Base-by-base conservation (phyloP, 2,329 filamentous ascomycete genomes). In the Lasiodiplodia theobromae region DNA sequence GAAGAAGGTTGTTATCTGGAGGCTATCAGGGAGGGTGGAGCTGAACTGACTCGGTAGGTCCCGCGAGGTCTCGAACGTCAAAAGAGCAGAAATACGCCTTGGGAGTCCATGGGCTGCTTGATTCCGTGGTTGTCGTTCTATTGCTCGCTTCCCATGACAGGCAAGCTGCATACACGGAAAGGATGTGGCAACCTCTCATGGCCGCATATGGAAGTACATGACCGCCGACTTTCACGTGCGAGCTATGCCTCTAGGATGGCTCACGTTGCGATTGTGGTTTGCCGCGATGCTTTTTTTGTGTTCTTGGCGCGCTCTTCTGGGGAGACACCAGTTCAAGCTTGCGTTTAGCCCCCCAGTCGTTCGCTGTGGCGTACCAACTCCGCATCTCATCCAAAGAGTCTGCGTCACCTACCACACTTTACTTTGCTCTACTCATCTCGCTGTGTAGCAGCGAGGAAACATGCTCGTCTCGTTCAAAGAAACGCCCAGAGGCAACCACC, bases 1-100 rank as follows among this genome's bases (percentile, higher is more conserved):
- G 60, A 12, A n/a, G 38, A 38, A 8, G 47, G 21, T 47, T 38
- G 60, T 64, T 52, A 64, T 49, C 58, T 49, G 6, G 57, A 49
- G 25, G 16, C 34, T 58, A 11, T 40, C 56, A 60, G 21, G 56
- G 58, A 12, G 21, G 40, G 4, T 21, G 25, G 16, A 25, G 11
- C 21, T 51, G 40, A 23, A 51, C 23, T 63, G 58, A 63, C 58
- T 63, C 58, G 44, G 57, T 21, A 12, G 18, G 23, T 11, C 54
- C 38, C 16, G 37, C n/a, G 54, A 40, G n/a, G 37, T 16, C 37
- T 62, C 28, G 21, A 10, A 18, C 28, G 25, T 3, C n/a, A 21
- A 6, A 60, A 60, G 37, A 57, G 54, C 34, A 21, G 54, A 16
- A 37, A 31, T n/a, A 54, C 52, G 11, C 31, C 31, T 34, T 10